These are phyloP conservation scores for Coprinellus micaceus DNA, from an alignment of 768 basidiomycete species.

Conservation along the genomic window DNA sequence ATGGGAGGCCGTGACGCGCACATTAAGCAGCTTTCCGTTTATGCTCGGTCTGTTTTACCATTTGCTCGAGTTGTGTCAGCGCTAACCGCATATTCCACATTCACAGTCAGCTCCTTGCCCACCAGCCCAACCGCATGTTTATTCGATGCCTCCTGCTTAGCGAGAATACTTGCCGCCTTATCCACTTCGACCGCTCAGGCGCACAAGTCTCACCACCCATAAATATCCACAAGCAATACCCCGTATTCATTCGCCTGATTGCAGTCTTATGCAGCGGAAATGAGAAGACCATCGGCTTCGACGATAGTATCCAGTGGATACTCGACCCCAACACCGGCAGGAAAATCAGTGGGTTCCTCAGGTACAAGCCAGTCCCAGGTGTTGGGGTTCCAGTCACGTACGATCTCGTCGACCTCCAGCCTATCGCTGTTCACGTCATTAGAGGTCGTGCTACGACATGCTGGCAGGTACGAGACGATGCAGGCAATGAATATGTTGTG, in stretches of 20 bases:
- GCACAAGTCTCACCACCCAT: not conserved
- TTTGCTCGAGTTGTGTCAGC: not conserved
- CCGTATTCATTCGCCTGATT: not conserved
- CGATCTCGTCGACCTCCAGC: not conserved
- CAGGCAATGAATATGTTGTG: not conserved
- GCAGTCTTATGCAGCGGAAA: not conserved
- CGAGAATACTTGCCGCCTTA: not conserved
- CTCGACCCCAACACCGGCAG: not conserved
- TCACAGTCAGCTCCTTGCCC: not conserved
- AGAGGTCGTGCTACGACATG: not conserved
- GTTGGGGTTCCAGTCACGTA: not conserved
- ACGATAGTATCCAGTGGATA: not conserved
- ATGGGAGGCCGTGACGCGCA: not conserved
- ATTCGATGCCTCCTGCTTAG: not conserved
- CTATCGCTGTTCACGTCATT: not conserved
- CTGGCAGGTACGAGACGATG: not conserved
- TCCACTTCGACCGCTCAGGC: not conserved
- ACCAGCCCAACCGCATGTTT: not conserved
- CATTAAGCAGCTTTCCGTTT: not conserved
- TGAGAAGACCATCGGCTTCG: not conserved
- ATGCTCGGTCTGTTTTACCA: not conserved
- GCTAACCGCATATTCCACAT: not conserved
- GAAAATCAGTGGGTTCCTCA: not conserved
- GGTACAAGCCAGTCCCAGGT: not conserved
- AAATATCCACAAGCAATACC: not conserved